Percentiles rank a stretch among this genome's conserved stretches.
phyloP scores from a whole-genome alignment of 441 rosid genomes.

The Kokia cookei region DNA sequence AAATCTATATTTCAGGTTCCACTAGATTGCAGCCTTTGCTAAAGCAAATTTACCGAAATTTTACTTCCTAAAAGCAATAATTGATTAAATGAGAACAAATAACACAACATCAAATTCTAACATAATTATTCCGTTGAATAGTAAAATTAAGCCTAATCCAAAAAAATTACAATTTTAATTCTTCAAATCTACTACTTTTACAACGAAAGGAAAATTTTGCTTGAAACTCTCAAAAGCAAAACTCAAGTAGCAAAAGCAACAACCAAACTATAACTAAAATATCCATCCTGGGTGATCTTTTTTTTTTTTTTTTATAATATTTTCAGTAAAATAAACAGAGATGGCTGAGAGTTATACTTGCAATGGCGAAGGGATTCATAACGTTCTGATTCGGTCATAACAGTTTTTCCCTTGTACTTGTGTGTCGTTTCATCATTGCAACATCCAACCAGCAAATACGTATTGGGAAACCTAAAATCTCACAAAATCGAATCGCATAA shows the following conservation, averaged over 20 bases:
- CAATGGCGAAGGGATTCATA: conserved; percentile 84
- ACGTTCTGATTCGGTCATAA: conserved; percentile 60
- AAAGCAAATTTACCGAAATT: neutral
- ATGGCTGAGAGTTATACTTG: conserved; percentile 35
- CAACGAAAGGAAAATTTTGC: neutral
- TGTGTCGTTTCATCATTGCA: conserved; percentile 72
- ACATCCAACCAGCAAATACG: conserved; percentile 70
- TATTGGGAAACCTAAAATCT: conserved; percentile 52
- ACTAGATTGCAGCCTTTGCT: neutral
- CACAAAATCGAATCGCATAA: neutral
- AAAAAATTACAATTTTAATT: neutral
- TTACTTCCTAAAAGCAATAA: neutral
- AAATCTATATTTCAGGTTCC: neutral
- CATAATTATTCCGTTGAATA: too few species aligned
- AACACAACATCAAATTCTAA: too few species aligned
- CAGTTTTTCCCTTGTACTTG: conserved; percentile 70
- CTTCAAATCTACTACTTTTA: neutral
- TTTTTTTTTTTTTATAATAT: neutral
- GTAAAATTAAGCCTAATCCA: neutral
- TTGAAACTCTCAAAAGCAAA: neutral
- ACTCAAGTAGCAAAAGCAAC: neutral
- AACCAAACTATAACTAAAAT: neutral
- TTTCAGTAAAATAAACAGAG: neutral
- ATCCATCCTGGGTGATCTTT: neutral
- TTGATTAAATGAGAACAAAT: neutral